Base-by-base conservation (phyloP, 164 flowering plant genomes). In the Vitis labrusca region DNA sequence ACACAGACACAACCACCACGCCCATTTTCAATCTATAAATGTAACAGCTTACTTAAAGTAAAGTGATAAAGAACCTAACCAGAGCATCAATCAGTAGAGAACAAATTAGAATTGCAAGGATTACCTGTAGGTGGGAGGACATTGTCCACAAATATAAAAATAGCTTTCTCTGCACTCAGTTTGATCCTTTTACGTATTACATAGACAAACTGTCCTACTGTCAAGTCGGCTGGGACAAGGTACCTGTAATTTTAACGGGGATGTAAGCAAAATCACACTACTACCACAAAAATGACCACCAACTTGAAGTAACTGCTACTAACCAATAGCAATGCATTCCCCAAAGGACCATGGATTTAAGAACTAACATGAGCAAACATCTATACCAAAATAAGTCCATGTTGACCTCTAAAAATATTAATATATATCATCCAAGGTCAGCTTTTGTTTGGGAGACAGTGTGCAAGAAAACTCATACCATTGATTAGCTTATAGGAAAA, bases 111-210 rank as follows among this genome's bases (percentile, higher is more conserved):
- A 16, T 53, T 11, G 7, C 14, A n/a, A 63, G 17, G 17, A 37
- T 59, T 75, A 89, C 94, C 94, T 66, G 94, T 89, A 12, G 97
- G 91, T 44, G 94, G 92, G 48, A 89, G 88, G 68, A 87, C 86
- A 72, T 85, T 89, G 68, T 88, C 91, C 52, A 91, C 91, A 70
- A 91, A 89, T 53, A 89, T 89, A 77, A 91, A 88, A 47, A 89
- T 89, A 12, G 97, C 97, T 80, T 91, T 88, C 64, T 91, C 92
- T 56, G 97, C 89, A 76, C 91, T 91, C 59, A 91, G 66, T 63
- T 89, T 89, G 76, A 91, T 91, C 81, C 97, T 86, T 78, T 91
- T 91, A 19, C 94, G 89, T 64, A 91, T 88, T 3, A 91, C 94
- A 72, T 91, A 89, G n/a, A 88, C 94, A 70, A 90, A 88, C 61